These are phyloP conservation scores for Kurtzmaniella natalensis DNA, from an alignment of 1,139 yeast species.

Conservation along the genomic window DNA sequence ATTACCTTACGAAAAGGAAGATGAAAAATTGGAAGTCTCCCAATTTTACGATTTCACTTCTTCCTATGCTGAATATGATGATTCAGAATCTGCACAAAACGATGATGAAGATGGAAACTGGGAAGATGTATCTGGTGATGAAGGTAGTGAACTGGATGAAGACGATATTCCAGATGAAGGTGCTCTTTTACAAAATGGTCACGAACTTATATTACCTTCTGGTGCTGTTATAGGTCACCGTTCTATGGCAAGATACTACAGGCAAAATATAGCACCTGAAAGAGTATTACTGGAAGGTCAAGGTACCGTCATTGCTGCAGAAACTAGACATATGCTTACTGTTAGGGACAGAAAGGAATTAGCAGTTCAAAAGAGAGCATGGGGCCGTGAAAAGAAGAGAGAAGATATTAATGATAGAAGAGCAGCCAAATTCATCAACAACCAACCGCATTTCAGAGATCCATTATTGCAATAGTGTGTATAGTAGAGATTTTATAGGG, in stretches of 20 bases:
- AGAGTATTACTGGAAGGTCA: constrained; percentile 77
- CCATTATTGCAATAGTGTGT: constrained; percentile 67
- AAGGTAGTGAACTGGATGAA: constrained; percentile 23
- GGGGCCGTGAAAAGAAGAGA: constrained; percentile 68
- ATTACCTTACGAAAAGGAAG: constrained; percentile 82
- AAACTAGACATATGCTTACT: constrained; percentile 65
- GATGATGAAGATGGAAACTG: constrained; percentile 40
- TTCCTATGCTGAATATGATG: constrained; percentile 38
- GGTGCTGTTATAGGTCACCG: constrained; percentile 91
- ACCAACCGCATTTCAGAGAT: constrained; percentile 91
- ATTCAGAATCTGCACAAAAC: constrained; percentile 13
- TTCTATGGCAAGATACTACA: constrained; percentile 78
- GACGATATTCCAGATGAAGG: constrained; percentile 39
- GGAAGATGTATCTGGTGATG: constrained; percentile 47
- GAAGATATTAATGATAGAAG: constrained; percentile 72
- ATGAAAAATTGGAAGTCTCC: constrained; percentile 75
- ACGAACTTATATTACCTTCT: constrained; percentile 78
- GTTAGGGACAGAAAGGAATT: constrained; percentile 50
- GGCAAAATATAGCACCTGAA: constrained; percentile 76
- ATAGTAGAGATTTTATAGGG: constrained; percentile 1
- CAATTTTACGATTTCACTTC: constrained; percentile 84
- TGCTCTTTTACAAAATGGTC: constrained; percentile 52
- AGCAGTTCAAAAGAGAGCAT: constrained; percentile 65
- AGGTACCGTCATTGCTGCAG: constrained; percentile 92
- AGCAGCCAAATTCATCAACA: constrained; percentile 74